Evolutionary conservation across 257 asterid species (phyloP), one percentile per base, ranked within the genome.

Genomic region (Knoxia roxburghii): DNA sequence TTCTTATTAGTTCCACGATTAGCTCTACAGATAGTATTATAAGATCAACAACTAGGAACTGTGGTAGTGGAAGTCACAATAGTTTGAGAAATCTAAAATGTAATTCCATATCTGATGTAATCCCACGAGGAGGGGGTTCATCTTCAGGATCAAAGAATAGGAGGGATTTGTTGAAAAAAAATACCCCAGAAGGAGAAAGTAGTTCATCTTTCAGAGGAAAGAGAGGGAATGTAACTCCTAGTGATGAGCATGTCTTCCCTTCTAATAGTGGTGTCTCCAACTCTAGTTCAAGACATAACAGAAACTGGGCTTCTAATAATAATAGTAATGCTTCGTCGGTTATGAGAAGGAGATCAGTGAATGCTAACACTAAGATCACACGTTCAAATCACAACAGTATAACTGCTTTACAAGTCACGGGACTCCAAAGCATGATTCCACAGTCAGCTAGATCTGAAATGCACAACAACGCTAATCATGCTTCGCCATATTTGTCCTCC

Each of bases 101-200:
- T 73, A 80, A 66, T 48, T 76, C 89, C 24, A 64, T 39, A 41
- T 77, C 95, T 9, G 83, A 76, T 72, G 79, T 64, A 68, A 54
- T 82, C 66, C 80, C 79, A 20, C 70, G 72, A 50, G 75, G 77
- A 50, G 75, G 77, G 61, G 71, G 79, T 71, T 68, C 85, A 14
- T 54, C 76, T 14, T 73, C 68, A 18, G 79, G 85, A 54, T 57
- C 90, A n/a, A 83, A 78, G 45, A 68, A 76, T 61, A 58, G 64
- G 61, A 82, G 72, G 74, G 82, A 67, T 54, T 35, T 71, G 40
- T 45, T 76, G 56, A 87, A 70, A 71, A 86, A 71, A 72, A 79
- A 81, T 75, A 77, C 70, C 62, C 71, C 80, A 4, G 95, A 76
- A 67, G 79, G 82, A 55, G 95, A 83, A 77, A 85, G 81, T 72